Evolutionary conservation across 306 rosid genomes (phyloP).

Genomic region (Medicago ruthenica): DNA sequence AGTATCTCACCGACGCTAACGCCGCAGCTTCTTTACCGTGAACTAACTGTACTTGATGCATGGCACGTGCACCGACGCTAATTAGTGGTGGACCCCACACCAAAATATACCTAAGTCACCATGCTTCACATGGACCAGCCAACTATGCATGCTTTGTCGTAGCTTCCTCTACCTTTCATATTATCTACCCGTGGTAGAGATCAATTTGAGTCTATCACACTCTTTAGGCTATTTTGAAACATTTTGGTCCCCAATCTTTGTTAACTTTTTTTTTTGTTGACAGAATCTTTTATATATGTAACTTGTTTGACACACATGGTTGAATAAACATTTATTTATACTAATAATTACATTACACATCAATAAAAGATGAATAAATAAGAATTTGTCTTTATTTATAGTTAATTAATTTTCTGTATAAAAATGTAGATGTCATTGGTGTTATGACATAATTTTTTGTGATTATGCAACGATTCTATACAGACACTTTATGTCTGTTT

Average conservation of each 20-base stretch:
- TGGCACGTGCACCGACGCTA: conserved; percentile 64
- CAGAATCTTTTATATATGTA: neutral
- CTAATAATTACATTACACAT: too few relatives aligned
- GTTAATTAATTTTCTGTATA: too few relatives aligned
- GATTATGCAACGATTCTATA: too few relatives aligned
- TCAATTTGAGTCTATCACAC: conserved; percentile 1
- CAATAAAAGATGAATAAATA: too few relatives aligned
- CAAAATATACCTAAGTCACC: neutral
- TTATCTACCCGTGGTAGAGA: neutral
- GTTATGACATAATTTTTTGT: too few relatives aligned
- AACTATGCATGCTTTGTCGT: conserved; percentile 24
- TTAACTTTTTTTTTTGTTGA: neutral
- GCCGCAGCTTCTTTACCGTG: neutral
- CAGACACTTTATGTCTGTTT: too few relatives aligned
- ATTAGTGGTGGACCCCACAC: conserved; percentile 14
- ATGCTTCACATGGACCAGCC: conserved; percentile 40
- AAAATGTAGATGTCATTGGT: too few relatives aligned
- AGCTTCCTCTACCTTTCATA: conserved; percentile 26
- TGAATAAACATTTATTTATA: neutral
- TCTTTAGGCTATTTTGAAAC: neutral
- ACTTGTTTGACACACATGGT: neutral
- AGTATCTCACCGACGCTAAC: conserved; percentile 18
- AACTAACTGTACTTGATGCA: neutral
- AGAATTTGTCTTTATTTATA: too few relatives aligned
- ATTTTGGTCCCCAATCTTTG: neutral